Base-by-base conservation (phyloP, 331 rosid genomes). In the Pyracantha coccinea region DNA sequence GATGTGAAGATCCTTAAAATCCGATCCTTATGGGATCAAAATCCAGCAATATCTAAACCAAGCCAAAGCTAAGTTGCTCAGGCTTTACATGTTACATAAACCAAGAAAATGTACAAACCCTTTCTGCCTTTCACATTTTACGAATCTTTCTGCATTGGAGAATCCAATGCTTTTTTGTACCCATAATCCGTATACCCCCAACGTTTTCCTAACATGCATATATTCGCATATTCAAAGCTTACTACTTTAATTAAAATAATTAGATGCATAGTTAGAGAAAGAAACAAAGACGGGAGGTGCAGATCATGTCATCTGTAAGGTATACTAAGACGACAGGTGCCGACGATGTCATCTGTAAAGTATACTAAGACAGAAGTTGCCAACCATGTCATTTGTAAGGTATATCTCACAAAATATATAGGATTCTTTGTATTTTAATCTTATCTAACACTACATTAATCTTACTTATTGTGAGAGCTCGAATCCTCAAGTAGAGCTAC, bases 141-240 rank as follows among this genome's bases (percentile, higher is more conserved):
- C 76, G 79, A 83, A 74, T 75, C 86, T 79, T 78, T 77, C 24
- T 77, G n/a, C 21, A 44, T 32, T 14, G 73, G 77, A 84, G 94
- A 87, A 91, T 91, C 97, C 94, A 73, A 87, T 91, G 92, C 84
- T 76, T 41, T n/a, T 70, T 29, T 79, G 35, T 62, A 28, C 74
- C 28, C 19, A 58, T 72, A 59, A 38, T 70, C 53, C 50, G 73
- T 65, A 72, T 79, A 85, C 76, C 73, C 75, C n/a, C 8, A 12
- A 25, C 33, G 9, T 71, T 75, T 53, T 73, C 41, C 69, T 47
- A 58, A 45, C 71, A 77, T 29, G 27, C 68, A 35, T 58, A 35
- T 73, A 54, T 20, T 52, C 24, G 77, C 32, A 78, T 72, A 78
- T 78, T 78, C 74, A 72, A 44, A 66, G 67, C 19, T 55, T 44